Percentiles rank a stretch among this genome's conserved stretches.
These are phyloP conservation scores for Globisporangium radiosum DNA, from an alignment of 352 stramenopile species.

Conservation along the genomic window DNA sequence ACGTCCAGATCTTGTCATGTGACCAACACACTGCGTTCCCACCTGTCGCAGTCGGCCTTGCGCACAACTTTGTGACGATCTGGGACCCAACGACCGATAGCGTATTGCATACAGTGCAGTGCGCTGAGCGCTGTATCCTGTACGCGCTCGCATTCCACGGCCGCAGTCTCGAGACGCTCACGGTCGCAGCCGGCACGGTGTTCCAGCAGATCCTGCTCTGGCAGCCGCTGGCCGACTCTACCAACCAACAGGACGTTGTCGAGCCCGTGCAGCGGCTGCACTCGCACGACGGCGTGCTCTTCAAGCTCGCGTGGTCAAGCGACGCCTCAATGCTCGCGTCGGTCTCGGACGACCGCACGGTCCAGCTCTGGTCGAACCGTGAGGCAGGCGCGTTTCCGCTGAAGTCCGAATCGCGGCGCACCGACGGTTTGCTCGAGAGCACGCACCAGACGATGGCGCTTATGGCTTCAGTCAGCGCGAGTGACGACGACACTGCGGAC, in stretches of 20 bases:
- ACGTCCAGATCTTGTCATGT: conserved; percentile 52
- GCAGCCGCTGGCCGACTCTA: conserved; percentile 25
- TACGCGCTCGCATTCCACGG: conserved; percentile 79
- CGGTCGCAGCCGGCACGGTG: conserved; percentile 78
- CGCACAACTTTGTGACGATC: conserved; percentile 82
- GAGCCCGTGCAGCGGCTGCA: conserved; percentile 55
- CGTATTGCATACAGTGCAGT: conserved; percentile 55
- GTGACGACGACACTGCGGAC: not conserved
- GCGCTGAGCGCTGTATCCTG: conserved; percentile 75
- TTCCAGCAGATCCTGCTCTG: conserved; percentile 86
- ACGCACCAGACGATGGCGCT: conserved; percentile 9
- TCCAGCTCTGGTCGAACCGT: conserved; percentile 72
- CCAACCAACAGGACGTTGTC: conserved; percentile 12
- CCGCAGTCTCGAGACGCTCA: conserved; percentile 40
- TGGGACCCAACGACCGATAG: conserved; percentile 40
- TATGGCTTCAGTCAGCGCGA: conserved; percentile 6
- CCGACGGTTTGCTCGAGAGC: conserved; percentile 8
- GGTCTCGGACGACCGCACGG: conserved; percentile 79
- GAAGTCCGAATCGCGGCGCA: not conserved
- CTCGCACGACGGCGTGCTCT: conserved; percentile 79
- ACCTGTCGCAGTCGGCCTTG: conserved; percentile 56
- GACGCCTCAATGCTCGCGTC: conserved; percentile 66
- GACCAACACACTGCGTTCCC: conserved; percentile 15
- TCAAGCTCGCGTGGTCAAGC: conserved; percentile 73
- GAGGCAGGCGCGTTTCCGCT: conserved; percentile 6